phyloP scores from a whole-genome alignment of 2,329 filamentous ascomycete genomes.

The Aspergillus sp. region DNA sequence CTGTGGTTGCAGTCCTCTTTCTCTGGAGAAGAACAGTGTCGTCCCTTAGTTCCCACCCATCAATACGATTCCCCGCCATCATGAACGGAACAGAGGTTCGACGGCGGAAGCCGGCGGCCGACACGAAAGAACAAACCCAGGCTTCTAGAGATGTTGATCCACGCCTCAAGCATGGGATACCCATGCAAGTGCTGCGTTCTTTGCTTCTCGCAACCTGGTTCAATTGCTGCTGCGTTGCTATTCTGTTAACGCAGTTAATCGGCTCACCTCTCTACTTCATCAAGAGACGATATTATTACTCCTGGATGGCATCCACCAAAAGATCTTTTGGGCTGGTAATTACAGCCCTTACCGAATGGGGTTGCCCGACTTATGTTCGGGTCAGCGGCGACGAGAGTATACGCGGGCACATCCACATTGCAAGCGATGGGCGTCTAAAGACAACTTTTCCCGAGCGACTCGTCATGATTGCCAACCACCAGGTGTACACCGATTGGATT shows the following conservation, averaged over 20 bases:
- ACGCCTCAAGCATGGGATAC: slow-evolving; percentile 45
- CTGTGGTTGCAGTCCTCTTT: neutral
- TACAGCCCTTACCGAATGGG: slow-evolving; percentile 63
- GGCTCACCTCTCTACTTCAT: slow-evolving; percentile 62
- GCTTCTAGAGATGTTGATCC: slow-evolving; percentile 29
- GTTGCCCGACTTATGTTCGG: slow-evolving; percentile 60
- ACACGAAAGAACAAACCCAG: slow-evolving; percentile 17
- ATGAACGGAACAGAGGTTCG: slow-evolving; percentile 36
- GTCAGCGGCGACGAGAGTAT: slow-evolving; percentile 63
- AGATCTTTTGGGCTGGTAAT: slow-evolving; percentile 64
- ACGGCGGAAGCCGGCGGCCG: slow-evolving; percentile 29
- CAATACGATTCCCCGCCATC: neutral
- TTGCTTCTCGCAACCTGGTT: slow-evolving; percentile 48
- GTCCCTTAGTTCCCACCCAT: neutral
- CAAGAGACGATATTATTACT: slow-evolving; percentile 61
- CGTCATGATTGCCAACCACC: slow-evolving; percentile 64
- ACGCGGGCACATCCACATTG: slow-evolving; percentile 57
- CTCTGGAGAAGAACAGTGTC: neutral
- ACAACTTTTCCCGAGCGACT: slow-evolving; percentile 62
- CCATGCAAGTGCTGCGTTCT: slow-evolving; percentile 47
- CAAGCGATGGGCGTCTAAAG: slow-evolving; percentile 57
- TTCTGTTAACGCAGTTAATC: slow-evolving; percentile 58
- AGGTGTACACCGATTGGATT: slow-evolving; percentile 69
- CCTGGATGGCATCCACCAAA: slow-evolving; percentile 66
- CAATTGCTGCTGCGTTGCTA: slow-evolving; percentile 41